phyloP scores from a whole-genome alignment of 2,329 filamentous ascomycete genomes.

The Nannizziopsis barbatae region DNA sequence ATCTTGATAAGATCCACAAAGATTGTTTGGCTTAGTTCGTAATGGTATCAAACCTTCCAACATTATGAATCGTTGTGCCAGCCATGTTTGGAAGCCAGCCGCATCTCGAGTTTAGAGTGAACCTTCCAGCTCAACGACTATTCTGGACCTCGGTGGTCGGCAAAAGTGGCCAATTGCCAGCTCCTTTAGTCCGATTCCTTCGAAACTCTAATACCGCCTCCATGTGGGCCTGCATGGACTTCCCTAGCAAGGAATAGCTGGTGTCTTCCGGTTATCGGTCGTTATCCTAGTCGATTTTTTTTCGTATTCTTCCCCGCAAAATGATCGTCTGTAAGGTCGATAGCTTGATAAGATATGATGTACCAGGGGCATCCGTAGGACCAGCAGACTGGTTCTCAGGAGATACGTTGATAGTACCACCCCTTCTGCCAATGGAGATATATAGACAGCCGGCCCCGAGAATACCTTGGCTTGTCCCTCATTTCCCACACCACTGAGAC shows the following conservation, averaged over 20 bases:
- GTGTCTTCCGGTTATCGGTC: too few relatives aligned
- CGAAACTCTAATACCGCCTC: background rate
- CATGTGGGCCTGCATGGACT: slow-evolving; percentile 9
- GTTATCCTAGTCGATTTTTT: too few relatives aligned
- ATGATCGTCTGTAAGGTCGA: background rate
- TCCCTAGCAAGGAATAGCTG: slow-evolving; percentile 3
- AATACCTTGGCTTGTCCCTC: background rate
- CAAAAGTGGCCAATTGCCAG: background rate
- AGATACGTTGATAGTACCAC: background rate
- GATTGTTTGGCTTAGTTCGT: too few relatives aligned
- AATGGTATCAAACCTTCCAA: too few relatives aligned
- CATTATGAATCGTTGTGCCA: too few relatives aligned
- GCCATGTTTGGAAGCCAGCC: background rate
- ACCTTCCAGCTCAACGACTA: too few relatives aligned
- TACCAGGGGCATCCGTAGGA: background rate
- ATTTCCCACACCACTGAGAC: background rate
- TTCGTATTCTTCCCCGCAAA: slow-evolving; percentile 5
- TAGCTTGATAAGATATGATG: background rate
- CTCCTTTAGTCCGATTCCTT: slow-evolving; percentile 1
- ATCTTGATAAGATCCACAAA: too few relatives aligned
- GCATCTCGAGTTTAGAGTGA: background rate
- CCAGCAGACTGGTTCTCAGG: background rate
- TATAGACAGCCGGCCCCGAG: background rate
- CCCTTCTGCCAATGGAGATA: background rate
- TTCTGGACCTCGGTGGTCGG: slow-evolving; percentile 1